Evolutionary conservation across 345 rosid genomes (phyloP).

Genomic region (Eucalyptus urophylla): DNA sequence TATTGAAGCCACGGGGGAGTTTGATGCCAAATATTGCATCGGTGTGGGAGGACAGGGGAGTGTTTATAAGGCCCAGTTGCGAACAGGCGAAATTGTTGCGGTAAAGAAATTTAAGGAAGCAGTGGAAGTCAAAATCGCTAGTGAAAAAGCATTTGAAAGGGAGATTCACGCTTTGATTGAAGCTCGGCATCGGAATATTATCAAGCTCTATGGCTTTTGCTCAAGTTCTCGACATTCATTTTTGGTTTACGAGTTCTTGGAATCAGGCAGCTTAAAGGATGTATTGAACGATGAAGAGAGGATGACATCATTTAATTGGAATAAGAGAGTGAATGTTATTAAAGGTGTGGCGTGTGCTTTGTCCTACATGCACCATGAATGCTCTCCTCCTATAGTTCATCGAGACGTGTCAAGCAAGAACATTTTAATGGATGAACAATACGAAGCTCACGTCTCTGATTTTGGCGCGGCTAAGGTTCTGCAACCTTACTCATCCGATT

Average conservation of each 20-base stretch:
- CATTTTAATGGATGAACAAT: not conserved
- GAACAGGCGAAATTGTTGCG: not conserved
- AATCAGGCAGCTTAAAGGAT: conserved; percentile 1
- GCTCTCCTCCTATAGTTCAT: not conserved
- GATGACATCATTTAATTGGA: conserved; percentile 1
- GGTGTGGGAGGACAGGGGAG: conserved; percentile 9
- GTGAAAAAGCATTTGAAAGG: not conserved
- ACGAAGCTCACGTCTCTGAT: not conserved
- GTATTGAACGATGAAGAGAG: not conserved
- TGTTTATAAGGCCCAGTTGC: conserved; percentile 7
- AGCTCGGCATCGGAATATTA: conserved; percentile 17
- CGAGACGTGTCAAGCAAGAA: not conserved
- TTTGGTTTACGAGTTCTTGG: conserved; percentile 12
- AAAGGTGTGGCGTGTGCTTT: not conserved
- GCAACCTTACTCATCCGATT: not conserved
- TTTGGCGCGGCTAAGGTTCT: not conserved
- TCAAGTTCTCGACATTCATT: not conserved
- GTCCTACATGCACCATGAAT: not conserved
- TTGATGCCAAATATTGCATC: conserved; percentile 4
- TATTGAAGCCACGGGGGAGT: conserved; percentile 1
- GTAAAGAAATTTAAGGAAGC: conserved; percentile 4
- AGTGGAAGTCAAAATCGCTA: not conserved
- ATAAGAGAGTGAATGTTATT: not conserved
- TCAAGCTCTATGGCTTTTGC: conserved; percentile 13
- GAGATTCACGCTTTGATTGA: conserved; percentile 7